A percentile compares a stretch with the other conserved stretches of the same genome.
These are phyloP conservation scores for Penicillium psychrosexuale DNA, from an alignment of 2,329 filamentous ascomycete genomes.

Conservation along the genomic window DNA sequence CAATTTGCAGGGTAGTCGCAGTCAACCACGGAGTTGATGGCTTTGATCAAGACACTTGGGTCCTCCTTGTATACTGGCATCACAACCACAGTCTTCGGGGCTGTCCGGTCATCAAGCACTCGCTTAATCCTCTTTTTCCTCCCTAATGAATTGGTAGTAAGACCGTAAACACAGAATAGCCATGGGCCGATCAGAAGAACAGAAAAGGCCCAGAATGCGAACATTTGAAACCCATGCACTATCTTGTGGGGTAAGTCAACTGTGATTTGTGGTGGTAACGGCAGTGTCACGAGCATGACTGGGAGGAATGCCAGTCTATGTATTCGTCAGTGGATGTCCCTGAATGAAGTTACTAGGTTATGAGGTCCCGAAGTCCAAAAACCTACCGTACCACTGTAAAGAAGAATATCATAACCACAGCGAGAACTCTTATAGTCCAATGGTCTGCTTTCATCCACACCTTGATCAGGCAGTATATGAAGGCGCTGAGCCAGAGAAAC, in stretches of 20 bases:
- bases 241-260: conserved; percentile 67
- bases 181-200: conserved; percentile 81
- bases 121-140: conserved; percentile 78
- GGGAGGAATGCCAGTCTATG: conserved; percentile 77
- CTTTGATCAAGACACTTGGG: conserved; percentile 76
- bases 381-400: conserved; percentile 74
- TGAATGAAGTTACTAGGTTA: neutral
- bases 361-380: neutral
- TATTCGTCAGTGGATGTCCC: conserved; percentile 1
- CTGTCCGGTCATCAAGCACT: conserved; percentile 76
- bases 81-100: conserved; percentile 90
- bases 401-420: conserved; percentile 68
- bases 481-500: conserved; percentile 92
- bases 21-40: conserved; percentile 85
- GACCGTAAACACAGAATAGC: conserved; percentile 88
- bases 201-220: conserved; percentile 92
- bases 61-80: conserved; percentile 97
- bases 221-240: conserved; percentile 79
- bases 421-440: conserved; percentile 74
- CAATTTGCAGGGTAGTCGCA: conserved; percentile 91
- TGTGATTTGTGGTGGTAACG: conserved; percentile 70
- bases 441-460: conserved; percentile 87
- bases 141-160: conserved; percentile 83
- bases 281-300: conserved; percentile 90
- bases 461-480: conserved; percentile 85